Evolutionary conservation across 2,329 filamentous ascomycete genomes (phyloP).

Genomic region (Tolypocladium cylindrosporum): DNA sequence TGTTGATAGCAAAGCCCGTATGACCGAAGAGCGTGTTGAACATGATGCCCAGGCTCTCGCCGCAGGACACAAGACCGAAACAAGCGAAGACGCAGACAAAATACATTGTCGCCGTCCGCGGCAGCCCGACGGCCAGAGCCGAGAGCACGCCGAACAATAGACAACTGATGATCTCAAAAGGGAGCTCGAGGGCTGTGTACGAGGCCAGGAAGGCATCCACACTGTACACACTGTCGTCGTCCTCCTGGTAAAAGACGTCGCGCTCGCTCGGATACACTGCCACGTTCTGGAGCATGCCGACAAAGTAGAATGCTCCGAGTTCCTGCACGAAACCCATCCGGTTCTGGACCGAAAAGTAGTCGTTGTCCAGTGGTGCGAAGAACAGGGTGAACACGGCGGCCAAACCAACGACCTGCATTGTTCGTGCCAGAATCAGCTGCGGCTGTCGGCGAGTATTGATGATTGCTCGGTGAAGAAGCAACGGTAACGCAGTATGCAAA

Average conservation of each 20-base stretch:
- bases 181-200: slow-evolving; percentile 61
- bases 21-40: slow-evolving; percentile 69
- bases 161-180: slow-evolving; percentile 58
- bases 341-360: slow-evolving; percentile 63
- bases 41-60: slow-evolving; percentile 68
- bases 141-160: slow-evolving; percentile 56
- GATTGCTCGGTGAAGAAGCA: slow-evolving; percentile 55
- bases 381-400: slow-evolving; percentile 55
- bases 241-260: slow-evolving; percentile 69
- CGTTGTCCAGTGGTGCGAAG: slow-evolving; percentile 59
- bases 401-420: slow-evolving; percentile 57
- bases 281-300: slow-evolving; percentile 73
- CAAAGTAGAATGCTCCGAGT: slow-evolving; percentile 60
- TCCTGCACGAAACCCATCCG: slow-evolving; percentile 66
- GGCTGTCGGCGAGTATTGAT: slow-evolving; percentile 63
- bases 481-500: slow-evolving; percentile 52
- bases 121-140: slow-evolving; percentile 55
- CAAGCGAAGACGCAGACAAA: slow-evolving; percentile 59
- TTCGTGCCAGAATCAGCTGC: slow-evolving; percentile 51
- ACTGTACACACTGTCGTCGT: slow-evolving; percentile 63
- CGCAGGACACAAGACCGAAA: slow-evolving; percentile 65
- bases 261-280: slow-evolving; percentile 63
- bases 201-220: slow-evolving; percentile 61
- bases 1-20: slow-evolving; percentile 66
- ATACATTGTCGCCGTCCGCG: slow-evolving; percentile 52